These are phyloP conservation scores for Raphanus hybrid DNA, from an alignment of 441 rosid species.

Conservation along the genomic window DNA sequence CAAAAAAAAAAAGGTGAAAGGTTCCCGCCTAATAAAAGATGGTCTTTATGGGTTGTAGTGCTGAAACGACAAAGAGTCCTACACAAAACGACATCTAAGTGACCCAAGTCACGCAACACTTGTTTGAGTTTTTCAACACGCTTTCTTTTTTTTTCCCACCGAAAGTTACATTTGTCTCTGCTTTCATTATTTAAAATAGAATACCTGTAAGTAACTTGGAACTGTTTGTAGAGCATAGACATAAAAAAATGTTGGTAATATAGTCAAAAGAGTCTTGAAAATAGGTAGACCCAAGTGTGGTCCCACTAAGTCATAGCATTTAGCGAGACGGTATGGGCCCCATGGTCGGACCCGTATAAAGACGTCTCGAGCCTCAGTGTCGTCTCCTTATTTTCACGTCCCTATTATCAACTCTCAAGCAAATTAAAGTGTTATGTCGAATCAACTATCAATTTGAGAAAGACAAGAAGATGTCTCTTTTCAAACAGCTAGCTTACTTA, in stretches of 20 bases:
- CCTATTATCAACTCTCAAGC: background rate
- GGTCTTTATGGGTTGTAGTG: background rate
- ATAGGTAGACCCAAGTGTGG: constrained; percentile 22
- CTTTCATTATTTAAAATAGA: background rate
- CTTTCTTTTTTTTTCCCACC: constrained; percentile 21
- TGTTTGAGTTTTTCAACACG: constrained; percentile 36
- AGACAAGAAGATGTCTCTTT: constrained; percentile 22
- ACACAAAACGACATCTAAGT: constrained; percentile 22
- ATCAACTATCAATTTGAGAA: constrained; percentile 8
- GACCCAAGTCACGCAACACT: constrained; percentile 1
- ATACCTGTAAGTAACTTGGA: too few relatives aligned
- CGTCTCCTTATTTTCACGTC: background rate
- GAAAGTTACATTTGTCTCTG: constrained; percentile 14
- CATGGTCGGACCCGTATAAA: background rate
- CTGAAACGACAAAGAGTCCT: constrained; percentile 28
- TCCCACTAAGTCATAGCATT: constrained; percentile 19
- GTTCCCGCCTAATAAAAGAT: constrained; percentile 25
- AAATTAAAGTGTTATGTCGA: constrained; percentile 1
- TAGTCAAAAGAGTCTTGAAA: constrained; percentile 30
- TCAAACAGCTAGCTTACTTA: constrained; percentile 27
- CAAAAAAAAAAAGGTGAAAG: background rate
- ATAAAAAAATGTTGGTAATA: background rate
- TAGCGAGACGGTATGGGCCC: constrained; percentile 17
- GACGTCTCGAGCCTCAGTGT: constrained; percentile 17
- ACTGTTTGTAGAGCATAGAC: background rate